Base-by-base conservation (phyloP, 2,329 filamentous ascomycete genomes). In the Chrysoporthe austroafricana region DNA sequence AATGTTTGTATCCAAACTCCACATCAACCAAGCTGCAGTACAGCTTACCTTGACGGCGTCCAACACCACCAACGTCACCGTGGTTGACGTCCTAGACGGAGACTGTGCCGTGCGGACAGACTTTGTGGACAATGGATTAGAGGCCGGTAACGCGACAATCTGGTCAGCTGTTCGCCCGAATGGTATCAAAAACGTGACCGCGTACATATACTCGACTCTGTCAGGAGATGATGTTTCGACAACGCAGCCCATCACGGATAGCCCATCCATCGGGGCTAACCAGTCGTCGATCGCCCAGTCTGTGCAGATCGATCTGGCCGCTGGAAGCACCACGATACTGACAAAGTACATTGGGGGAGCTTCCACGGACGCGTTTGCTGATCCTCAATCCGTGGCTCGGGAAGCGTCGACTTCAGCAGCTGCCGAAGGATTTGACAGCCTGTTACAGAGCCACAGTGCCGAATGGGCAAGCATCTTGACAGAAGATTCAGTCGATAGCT, bases 261-360 rank as follows among this genome's bases (percentile, higher is more conserved):
- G 82, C 70, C 72, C 81, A 7, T 82, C 84, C 73, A 74, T 90
- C 18, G 82, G 84, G 26, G 75, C 74, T 3, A 90, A 91, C 70
- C 80, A 81, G 13, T 90, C 89, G 0, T 90, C 89, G 0, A 87
- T 92, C 70, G 88, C 87, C 1, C 88, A 91, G 71, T 82, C 85
- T 8, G 83, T 87, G 56, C 76, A 80, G 11, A 81, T 90, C 39
- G 79, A 76, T 1, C 79, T 92, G 7, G 78, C 78, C 42, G 83
- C 84, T 2, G 85, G 86, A 1, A 73, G 85, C 70, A 82, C 83
- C 0, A 81, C 86, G 3, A 85, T 81, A 1, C 77, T 92, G 58
- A 85, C 83, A 59, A 93, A 93, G 73, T 92, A 85, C 71, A 83
- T 93, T 18, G 91, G 91, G 39, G 85, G 83, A 61, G 90, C 91